phyloP scores from a whole-genome alignment of 2,329 filamentous ascomycete genomes.

The Trichoderma endophyticum region DNA sequence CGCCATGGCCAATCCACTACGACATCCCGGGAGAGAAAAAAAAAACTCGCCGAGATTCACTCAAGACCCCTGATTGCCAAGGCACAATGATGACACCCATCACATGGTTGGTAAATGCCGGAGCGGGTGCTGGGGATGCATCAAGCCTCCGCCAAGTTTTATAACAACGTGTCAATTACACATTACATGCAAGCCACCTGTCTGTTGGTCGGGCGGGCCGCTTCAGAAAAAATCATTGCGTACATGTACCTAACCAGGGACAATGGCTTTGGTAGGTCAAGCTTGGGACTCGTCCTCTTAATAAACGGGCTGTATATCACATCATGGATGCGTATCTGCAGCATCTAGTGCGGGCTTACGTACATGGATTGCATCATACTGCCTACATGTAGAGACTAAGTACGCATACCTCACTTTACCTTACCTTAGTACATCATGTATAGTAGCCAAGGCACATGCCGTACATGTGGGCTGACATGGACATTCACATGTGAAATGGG shows the following conservation, averaged over 20 bases:
- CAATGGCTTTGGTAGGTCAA: not conserved
- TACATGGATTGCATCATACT: conserved; percentile 6
- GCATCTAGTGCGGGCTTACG: not conserved
- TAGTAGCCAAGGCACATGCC: not conserved
- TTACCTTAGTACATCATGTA: not conserved
- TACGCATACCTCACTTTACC: not conserved
- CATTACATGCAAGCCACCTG: not conserved
- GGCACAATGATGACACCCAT: not conserved
- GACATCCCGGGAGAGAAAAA: not conserved
- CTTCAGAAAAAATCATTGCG: not conserved
- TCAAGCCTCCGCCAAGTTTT: not conserved
- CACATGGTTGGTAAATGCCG: not conserved
- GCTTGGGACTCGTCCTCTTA: not conserved
- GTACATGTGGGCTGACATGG: not conserved
- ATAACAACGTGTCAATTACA: not conserved
- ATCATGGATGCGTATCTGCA: not conserved
- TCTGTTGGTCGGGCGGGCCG: not conserved
- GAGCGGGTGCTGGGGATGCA: not conserved
- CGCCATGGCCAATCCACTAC: not conserved
- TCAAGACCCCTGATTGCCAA: not conserved
- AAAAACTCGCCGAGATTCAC: not conserved
- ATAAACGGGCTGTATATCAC: not conserved
- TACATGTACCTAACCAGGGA: not conserved
- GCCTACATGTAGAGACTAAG: not conserved
- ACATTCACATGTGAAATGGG: not conserved